Percentiles rank a stretch among this genome's conserved stretches.
These are phyloP conservation scores for Xylaria longipes DNA, from an alignment of 495 filamentous ascomycete genomes.

Conservation along the genomic window DNA sequence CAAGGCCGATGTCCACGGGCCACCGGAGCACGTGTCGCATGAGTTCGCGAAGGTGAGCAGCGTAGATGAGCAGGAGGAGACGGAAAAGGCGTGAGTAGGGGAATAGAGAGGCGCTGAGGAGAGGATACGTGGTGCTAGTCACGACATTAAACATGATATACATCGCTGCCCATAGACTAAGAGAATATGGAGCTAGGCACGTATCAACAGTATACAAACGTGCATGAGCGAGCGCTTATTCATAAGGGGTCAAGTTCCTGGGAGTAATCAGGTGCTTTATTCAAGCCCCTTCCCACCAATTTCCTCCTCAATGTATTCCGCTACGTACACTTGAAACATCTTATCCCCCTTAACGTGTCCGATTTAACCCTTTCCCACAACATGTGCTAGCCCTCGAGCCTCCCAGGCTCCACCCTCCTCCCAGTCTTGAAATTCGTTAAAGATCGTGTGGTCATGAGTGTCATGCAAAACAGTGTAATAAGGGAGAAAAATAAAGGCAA, in stretches of 20 bases:
- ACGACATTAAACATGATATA: not conserved
- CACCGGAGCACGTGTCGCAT: slow-evolving; percentile 34
- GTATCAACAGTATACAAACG: not conserved
- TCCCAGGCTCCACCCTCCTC: not conserved
- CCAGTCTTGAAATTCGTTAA: slow-evolving; percentile 14
- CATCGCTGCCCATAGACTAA: not conserved
- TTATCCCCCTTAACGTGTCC: not conserved
- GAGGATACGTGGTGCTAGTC: not conserved
- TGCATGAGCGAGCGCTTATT: not conserved
- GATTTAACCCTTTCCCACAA: not conserved
- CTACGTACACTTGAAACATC: not conserved
- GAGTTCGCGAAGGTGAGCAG: slow-evolving; percentile 56
- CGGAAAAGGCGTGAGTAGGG: slow-evolving; percentile 51
- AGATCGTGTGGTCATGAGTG: slow-evolving; percentile 34
- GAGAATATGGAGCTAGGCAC: slow-evolving; percentile 2
- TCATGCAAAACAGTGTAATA: slow-evolving; percentile 9
- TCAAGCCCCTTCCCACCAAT: not conserved
- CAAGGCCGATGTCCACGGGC: slow-evolving; percentile 21
- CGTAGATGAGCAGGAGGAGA: slow-evolving; percentile 66
- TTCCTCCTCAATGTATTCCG: not conserved
- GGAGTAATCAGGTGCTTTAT: not conserved
- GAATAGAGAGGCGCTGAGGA: not conserved
- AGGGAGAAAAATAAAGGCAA: not conserved
- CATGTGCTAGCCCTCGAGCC: not conserved
- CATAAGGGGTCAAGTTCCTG: not conserved